Evolutionary conservation across 1,284 basidiomycete genomes (phyloP).

Genomic region (Leccinum colubrinum): DNA sequence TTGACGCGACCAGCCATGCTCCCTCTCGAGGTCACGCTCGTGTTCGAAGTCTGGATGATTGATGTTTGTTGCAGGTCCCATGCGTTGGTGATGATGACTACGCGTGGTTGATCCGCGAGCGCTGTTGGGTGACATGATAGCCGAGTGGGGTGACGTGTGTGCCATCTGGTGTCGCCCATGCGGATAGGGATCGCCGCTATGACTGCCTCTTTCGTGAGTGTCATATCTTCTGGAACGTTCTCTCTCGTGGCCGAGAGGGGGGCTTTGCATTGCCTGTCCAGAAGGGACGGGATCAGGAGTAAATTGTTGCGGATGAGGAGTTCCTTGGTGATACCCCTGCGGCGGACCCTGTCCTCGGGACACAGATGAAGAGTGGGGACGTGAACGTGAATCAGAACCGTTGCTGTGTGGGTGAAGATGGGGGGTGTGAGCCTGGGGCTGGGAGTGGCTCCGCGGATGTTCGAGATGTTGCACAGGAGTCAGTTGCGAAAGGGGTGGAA

Average conservation of each 20-base stretch:
- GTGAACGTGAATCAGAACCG: conserved; percentile 38
- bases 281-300: conserved; percentile 40
- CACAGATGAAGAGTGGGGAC: conserved; percentile 45
- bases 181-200: conserved; percentile 30
- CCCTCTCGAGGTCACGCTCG: conserved; percentile 40
- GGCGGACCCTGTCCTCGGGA: conserved; percentile 38
- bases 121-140: conserved; percentile 31
- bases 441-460: conserved; percentile 34
- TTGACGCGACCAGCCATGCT: conserved; percentile 46
- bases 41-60: conserved; percentile 45
- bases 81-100: conserved; percentile 63
- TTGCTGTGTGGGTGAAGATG: conserved; percentile 36
- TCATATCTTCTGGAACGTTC: conserved; percentile 44
- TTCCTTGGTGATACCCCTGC: conserved; percentile 33
- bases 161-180: conserved; percentile 36
- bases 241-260: conserved; percentile 45
- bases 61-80: conserved; percentile 60
- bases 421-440: conserved; percentile 38
- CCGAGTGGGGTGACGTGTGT: conserved; percentile 38
- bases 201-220: conserved; percentile 34
- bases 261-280: conserved; percentile 47
- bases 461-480: conserved; percentile 43
- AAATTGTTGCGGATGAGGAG: conserved; percentile 41
- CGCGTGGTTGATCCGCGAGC: conserved; percentile 36
- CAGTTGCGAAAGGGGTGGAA: conserved; percentile 48